Percentiles rank a stretch among this genome's conserved stretches.
phyloP scores from a whole-genome alignment of 441 rosid species.

The Mallotus repandus region DNA sequence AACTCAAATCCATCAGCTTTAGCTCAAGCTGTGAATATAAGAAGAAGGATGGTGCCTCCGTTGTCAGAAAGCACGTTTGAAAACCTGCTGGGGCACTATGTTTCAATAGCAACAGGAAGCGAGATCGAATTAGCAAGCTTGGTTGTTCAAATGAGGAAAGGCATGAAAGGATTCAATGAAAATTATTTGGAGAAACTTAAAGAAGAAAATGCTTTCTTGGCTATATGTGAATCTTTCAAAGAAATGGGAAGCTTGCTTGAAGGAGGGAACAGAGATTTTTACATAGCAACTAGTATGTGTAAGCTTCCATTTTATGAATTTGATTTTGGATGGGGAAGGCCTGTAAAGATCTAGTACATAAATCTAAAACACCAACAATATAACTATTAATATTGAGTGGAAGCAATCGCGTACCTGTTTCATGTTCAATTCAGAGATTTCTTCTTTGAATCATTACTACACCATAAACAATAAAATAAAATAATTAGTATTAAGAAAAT shows the following conservation, averaged over 20 bases:
- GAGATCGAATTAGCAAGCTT: constrained; percentile 28
- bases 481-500: too few species aligned
- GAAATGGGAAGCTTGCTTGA: constrained; percentile 7
- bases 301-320: constrained; percentile 27
- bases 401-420: too few species aligned
- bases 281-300: constrained; percentile 24
- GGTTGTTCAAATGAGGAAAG: constrained; percentile 27
- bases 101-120: constrained; percentile 1
- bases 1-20: constrained; percentile 12
- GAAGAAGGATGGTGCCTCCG: constrained; percentile 22
- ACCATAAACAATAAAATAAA: too few species aligned
- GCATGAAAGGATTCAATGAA: constrained; percentile 3
- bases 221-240: constrained; percentile 1
- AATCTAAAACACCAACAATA: too few species aligned
- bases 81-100: constrained; percentile 14
- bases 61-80: constrained; percentile 1
- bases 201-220: constrained; percentile 2
- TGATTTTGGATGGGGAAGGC: constrained; percentile 47
- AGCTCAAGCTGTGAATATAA: constrained; percentile 28
- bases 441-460: too few species aligned
- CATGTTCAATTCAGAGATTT: too few species aligned
- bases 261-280: constrained; percentile 20
- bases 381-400: too few species aligned
- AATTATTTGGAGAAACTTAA: constrained; percentile 16
- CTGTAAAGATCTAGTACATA: too few species aligned